Evolutionary conservation across 352 stramenopile genomes (phyloP).

Genomic region (Phytophthora vignae): DNA sequence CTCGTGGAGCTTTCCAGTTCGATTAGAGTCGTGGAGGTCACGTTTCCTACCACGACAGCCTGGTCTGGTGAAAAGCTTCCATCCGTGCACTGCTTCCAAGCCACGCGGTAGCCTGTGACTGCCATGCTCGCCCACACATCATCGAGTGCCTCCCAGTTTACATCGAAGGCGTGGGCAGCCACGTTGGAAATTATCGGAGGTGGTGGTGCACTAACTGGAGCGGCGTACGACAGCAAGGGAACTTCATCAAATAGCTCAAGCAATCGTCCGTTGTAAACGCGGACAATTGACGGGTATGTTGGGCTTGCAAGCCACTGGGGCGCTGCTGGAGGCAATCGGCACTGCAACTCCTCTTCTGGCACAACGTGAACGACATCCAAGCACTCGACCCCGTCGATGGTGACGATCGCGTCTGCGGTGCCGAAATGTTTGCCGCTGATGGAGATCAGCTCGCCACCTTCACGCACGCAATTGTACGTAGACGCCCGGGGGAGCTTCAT

Average conservation of each 20-base stretch:
- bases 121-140: conserved; percentile 81
- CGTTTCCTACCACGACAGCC: conserved; percentile 80
- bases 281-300: conserved; percentile 59
- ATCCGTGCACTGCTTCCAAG: conserved; percentile 55
- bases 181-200: conserved; percentile 77
- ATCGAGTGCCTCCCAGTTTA: conserved; percentile 78
- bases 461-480: conserved; percentile 78
- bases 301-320: conserved; percentile 39
- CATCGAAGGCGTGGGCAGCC: conserved; percentile 74
- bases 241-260: conserved; percentile 67
- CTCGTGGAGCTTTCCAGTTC: conserved; percentile 57
- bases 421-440: conserved; percentile 85
- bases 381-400: conserved; percentile 76
- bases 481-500: conserved; percentile 64
- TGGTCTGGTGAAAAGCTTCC: conserved; percentile 39
- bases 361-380: conserved; percentile 64
- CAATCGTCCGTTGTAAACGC: conserved; percentile 70
- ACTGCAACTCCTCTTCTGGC: conserved; percentile 74
- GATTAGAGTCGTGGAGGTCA: conserved; percentile 92
- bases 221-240: conserved; percentile 73
- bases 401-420: conserved; percentile 67
- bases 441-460: conserved; percentile 60
- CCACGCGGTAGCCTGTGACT: conserved; percentile 84
- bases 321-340: conserved; percentile 67
- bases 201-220: conserved; percentile 42